Percentiles rank a stretch among this genome's conserved stretches.
Evolutionary conservation across 2,329 filamentous ascomycete species (phyloP).

Genomic region (Penicillium psychrosexuale): DNA sequence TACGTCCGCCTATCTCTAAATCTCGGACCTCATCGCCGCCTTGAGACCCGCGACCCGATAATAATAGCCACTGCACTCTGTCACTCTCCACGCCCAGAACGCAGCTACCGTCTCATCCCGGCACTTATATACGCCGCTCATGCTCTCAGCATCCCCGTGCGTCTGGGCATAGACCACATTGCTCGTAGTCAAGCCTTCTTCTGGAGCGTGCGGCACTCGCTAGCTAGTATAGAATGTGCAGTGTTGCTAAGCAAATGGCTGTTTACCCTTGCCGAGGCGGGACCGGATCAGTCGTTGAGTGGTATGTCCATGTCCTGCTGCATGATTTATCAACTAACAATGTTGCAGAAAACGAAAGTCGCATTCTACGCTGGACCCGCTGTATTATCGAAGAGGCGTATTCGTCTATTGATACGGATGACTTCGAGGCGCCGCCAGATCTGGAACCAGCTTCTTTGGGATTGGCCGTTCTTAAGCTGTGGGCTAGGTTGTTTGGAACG

Average conservation of each 20-base stretch:
- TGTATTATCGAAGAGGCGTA: constrained; percentile 36
- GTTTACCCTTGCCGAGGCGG: constrained; percentile 34
- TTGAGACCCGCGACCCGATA: constrained; percentile 63
- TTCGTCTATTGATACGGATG: constrained; percentile 30
- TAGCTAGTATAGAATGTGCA: constrained; percentile 38
- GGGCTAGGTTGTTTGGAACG: constrained; percentile 31
- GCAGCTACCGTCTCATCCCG: constrained; percentile 59
- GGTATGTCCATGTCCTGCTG: constrained; percentile 14
- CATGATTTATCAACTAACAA: not conserved
- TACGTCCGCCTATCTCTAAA: constrained; percentile 42
- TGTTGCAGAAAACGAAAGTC: constrained; percentile 30
- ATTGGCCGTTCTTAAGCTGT: constrained; percentile 30
- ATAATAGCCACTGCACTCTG: constrained; percentile 61
- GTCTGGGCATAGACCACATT: constrained; percentile 37
- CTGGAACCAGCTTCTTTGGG: constrained; percentile 29
- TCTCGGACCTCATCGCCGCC: constrained; percentile 58
- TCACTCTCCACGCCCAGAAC: constrained; percentile 56
- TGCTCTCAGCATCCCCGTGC: constrained; percentile 57
- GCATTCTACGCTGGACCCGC: constrained; percentile 33
- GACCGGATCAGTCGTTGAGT: constrained; percentile 26
- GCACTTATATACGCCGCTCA: constrained; percentile 67
- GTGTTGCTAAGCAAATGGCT: constrained; percentile 47
- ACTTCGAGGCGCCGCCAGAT: constrained; percentile 20
- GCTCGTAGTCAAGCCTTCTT: constrained; percentile 38
- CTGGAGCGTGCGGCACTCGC: constrained; percentile 38